A percentile compares a stretch with the other conserved stretches of the same genome.
These are phyloP conservation scores for Capillidium rhysosporum DNA, from an alignment of 371 early-diverging fungal species.

Conservation along the genomic window DNA sequence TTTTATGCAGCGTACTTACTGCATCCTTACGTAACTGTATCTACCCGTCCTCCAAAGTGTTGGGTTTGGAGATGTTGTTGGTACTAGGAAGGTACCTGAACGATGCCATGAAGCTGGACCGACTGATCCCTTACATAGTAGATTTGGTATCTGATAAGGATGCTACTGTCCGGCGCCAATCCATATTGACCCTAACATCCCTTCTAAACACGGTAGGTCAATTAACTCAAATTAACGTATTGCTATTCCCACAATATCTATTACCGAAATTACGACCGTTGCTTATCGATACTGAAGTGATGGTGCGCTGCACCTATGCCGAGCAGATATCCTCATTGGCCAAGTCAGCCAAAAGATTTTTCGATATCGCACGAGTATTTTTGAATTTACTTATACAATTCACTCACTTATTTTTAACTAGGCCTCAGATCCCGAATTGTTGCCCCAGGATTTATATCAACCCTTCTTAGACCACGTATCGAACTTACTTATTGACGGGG, in stretches of 20 bases:
- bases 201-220: constrained; percentile 54
- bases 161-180: constrained; percentile 10
- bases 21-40: constrained; percentile 46
- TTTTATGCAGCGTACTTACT: constrained; percentile 38
- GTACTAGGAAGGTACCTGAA: constrained; percentile 39
- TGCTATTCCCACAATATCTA: constrained; percentile 78
- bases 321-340: constrained; percentile 57
- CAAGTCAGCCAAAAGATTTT: constrained; percentile 49
- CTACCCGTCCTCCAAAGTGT: constrained; percentile 47
- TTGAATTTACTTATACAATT: constrained; percentile 18
- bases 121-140: constrained; percentile 66
- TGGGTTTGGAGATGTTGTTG: constrained; percentile 54
- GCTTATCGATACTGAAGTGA: constrained; percentile 40
- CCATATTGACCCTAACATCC: background rate
- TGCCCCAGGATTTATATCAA: constrained; percentile 31
- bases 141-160: constrained; percentile 42
- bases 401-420: too few relatives aligned
- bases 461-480: constrained; percentile 51
- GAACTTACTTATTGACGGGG: constrained; percentile 41
- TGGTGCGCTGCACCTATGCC: constrained; percentile 69
- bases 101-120: constrained; percentile 59
- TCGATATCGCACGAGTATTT: constrained; percentile 40
- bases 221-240: constrained; percentile 58
- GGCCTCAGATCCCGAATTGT: background rate
- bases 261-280: constrained; percentile 51